Evolutionary conservation across 106 monocot species (phyloP), one percentile per base, ranked within the genome.

Genomic region (Allium fistulosum): DNA sequence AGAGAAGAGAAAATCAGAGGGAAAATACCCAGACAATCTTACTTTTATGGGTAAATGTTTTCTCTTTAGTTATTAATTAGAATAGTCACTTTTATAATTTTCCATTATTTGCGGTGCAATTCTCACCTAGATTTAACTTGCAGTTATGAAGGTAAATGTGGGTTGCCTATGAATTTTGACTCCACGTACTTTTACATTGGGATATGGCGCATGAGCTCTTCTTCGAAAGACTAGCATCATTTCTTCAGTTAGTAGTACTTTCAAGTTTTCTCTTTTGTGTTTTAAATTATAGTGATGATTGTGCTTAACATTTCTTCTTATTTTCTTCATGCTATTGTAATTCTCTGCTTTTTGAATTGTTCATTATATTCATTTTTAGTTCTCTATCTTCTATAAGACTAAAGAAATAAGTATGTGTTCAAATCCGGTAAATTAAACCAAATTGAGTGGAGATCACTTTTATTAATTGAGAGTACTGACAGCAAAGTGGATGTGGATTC

Each of bases 141-240:
- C 79, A 96, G 96, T 12, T 96, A 96, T 52, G 96, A 96, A 80
- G 96, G 96, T 68, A 82, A 91, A 72, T 96, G 96, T 75, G 96
- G 96, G 17, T 79, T 92, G 73, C 96, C 96, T 18, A 92, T 91
- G 65, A 96, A 92, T 71, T 96, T 96, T 82, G 96, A 96, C 82
- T 57, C 96, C 2, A 78, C 83, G 11, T 96, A 96, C 76, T 96
- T 91, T 78, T 79, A 83, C 96, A 6, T 76, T 96, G 69, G 96
- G 96, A 48, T 96, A 78, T 82, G 96, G 67, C 72, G 86, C 96
- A 66, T 91, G 81, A 57, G 92, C 84, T 69, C 86, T 96, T 47
- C 84, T 96, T 7, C 92, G 96, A 58, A 96, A 76, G 63, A 96
- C 96, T 53, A 91, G 96, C 47, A 81, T 96, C 17, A 96, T 96